These are phyloP conservation scores for Gossypium lobatum DNA, from an alignment of 441 rosid species.

Conservation along the genomic window DNA sequence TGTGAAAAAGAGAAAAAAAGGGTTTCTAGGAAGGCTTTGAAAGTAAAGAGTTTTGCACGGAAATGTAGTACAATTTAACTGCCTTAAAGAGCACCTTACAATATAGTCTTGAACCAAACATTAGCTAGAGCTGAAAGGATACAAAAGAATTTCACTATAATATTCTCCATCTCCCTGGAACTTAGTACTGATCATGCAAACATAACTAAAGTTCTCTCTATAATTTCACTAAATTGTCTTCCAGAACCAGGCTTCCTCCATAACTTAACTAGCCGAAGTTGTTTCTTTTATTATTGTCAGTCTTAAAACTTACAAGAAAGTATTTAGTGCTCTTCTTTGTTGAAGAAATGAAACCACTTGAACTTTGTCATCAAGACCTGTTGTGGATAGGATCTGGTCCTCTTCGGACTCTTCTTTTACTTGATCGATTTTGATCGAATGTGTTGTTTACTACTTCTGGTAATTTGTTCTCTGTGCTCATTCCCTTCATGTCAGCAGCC, in stretches of 20 bases:
- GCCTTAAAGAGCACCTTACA: background rate
- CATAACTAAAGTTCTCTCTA: slow-evolving; percentile 12
- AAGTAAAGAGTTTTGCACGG: background rate
- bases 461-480: slow-evolving; percentile 28
- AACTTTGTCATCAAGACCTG: slow-evolving; percentile 37
- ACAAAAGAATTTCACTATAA: slow-evolving; percentile 29
- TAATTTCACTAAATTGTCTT: slow-evolving; percentile 16
- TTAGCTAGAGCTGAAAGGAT: slow-evolving; percentile 19
- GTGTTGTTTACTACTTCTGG: slow-evolving; percentile 26
- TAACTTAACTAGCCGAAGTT: slow-evolving; percentile 31
- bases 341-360: slow-evolving; percentile 20
- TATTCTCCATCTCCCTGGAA: slow-evolving; percentile 4
- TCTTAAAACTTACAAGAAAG: slow-evolving; percentile 15
- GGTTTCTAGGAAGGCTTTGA: background rate
- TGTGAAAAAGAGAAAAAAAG: background rate
- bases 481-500: slow-evolving; percentile 29
- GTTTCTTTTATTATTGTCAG: slow-evolving; percentile 14
- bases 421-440: slow-evolving; percentile 48
- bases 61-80: background rate
- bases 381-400: slow-evolving; percentile 97
- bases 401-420: slow-evolving; percentile 74
- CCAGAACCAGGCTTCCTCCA: slow-evolving; percentile 21
- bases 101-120: background rate
- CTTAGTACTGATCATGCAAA: slow-evolving; percentile 18
- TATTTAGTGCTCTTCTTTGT: slow-evolving; percentile 19